Evolutionary conservation across 176 grass and related monocot genomes (phyloP).

Genomic region (Miscanthus lutarioriparius): DNA sequence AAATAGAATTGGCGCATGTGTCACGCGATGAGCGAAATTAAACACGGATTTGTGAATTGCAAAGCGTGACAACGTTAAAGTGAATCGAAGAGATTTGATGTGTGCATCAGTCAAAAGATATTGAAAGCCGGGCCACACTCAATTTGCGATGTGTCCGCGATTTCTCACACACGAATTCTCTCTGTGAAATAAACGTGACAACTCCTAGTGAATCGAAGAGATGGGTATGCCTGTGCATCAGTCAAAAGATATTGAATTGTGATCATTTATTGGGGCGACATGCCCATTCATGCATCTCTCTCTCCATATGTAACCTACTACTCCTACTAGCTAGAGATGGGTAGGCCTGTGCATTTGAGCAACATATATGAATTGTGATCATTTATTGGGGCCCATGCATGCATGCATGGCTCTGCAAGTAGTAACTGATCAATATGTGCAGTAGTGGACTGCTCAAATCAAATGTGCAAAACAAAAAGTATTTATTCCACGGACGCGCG

Average conservation of each 20-base stretch:
- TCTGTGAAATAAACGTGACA: no score
- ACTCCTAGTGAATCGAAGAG: no score
- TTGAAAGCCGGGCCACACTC: conserved; percentile 15
- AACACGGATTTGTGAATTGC: conserved; percentile 21
- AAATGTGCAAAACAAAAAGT: neutral
- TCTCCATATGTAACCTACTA: neutral
- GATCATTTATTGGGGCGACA: no score
- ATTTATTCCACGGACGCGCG: neutral
- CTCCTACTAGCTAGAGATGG: neutral
- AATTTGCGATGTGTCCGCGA: neutral
- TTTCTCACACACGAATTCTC: no score
- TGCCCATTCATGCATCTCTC: no score
- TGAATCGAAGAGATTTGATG: neutral
- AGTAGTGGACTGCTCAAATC: neutral
- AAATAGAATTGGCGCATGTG: conserved; percentile 11
- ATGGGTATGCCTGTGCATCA: no score
- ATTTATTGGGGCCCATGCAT: neutral
- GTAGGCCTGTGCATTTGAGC: neutral
- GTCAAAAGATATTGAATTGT: no score
- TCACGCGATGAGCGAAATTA: conserved; percentile 1
- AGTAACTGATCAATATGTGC: neutral
- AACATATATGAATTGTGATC: neutral
- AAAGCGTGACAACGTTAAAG: conserved; percentile 37
- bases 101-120: conserved; percentile 25
- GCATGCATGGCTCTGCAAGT: neutral